phyloP scores from a whole-genome alignment of 169 alveolate species.

The Theileria orientalis region DNA sequence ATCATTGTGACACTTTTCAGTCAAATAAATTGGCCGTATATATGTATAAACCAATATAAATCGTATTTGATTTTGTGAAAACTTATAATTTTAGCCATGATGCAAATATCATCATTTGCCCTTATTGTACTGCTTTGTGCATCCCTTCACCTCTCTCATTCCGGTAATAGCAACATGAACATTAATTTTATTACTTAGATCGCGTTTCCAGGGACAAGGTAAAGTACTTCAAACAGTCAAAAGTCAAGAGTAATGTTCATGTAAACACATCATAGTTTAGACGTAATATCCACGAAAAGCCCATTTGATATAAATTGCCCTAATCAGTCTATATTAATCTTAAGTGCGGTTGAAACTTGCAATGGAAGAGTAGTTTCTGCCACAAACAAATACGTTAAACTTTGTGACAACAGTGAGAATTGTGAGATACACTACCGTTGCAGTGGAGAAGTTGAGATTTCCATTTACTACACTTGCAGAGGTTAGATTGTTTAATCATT shows the following conservation, averaged over 20 bases:
- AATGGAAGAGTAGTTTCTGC: conserved; percentile 1
- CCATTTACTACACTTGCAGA: conserved; percentile 33
- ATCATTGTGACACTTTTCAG: no score
- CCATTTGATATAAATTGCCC: conserved; percentile 1
- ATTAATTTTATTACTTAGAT: background rate
- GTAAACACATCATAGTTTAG: background rate
- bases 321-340: background rate
- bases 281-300: background rate
- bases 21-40: no score
- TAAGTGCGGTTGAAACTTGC: conserved; percentile 20
- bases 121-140: no score
- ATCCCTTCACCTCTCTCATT: background rate
- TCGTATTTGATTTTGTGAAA: no score
- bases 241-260: background rate
- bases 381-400: background rate
- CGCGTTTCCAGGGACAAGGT: conserved; percentile 5
- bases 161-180: background rate
- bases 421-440: conserved; percentile 13
- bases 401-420: conserved; percentile 6
- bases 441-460: background rate
- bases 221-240: conserved; percentile 14
- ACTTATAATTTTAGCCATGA: no score
- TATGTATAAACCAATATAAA: no score
- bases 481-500: conserved; percentile 2
- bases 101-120: no score